Conservation (phyloP, 768 basidiomycete genomes). For the Fomitopsis serialis region DNA sequence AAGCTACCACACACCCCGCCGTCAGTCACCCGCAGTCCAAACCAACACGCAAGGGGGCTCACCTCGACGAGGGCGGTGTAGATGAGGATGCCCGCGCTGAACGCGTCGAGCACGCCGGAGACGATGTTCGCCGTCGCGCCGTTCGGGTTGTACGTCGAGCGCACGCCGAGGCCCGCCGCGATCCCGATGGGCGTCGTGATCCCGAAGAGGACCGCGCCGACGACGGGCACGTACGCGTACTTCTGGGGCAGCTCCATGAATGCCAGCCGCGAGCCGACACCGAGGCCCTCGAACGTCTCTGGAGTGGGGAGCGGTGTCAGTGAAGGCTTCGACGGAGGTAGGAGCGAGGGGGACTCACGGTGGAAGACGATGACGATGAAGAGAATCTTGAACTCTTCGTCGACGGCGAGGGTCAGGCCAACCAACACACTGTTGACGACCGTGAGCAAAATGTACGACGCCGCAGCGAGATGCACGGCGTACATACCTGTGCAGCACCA, state of each 20-base stretch:
- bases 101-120: constrained; percentile 78
- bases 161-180: constrained; percentile 74
- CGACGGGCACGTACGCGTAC: constrained; percentile 53
- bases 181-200: constrained; percentile 82
- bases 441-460: not conserved
- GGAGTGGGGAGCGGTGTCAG: too few relatives aligned
- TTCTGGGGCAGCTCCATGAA: constrained; percentile 53
- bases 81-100: constrained; percentile 83
- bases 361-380: constrained; percentile 91
- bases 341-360: constrained; percentile 46
- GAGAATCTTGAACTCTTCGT: constrained; percentile 72
- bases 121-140: constrained; percentile 75
- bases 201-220: constrained; percentile 62
- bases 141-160: constrained; percentile 76
- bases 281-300: constrained; percentile 83
- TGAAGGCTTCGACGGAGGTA: too few relatives aligned
- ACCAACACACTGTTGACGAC: constrained; percentile 58
- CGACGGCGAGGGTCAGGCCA: constrained; percentile 91
- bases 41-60: constrained; percentile 8
- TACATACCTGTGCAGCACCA: constrained; percentile 70
- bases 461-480: not conserved
- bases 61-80: constrained; percentile 88
- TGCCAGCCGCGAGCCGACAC: constrained; percentile 86
- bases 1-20: constrained; percentile 38
- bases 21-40: not conserved